phyloP scores from a whole-genome alignment of 1,139 yeast species.

The Saccharomyces hybrid region DNA sequence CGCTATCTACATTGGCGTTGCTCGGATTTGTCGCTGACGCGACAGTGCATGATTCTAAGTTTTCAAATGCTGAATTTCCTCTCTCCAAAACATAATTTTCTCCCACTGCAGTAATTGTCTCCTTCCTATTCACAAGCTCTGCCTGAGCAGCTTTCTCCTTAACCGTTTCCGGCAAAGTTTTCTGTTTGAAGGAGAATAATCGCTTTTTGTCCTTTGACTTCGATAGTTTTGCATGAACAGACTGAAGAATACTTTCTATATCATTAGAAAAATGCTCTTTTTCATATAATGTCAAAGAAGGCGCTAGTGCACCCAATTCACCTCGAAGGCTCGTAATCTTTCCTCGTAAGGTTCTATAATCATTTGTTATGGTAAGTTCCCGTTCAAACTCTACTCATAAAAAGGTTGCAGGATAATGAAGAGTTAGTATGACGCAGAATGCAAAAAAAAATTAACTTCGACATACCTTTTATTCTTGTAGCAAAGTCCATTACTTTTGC shows the following conservation, averaged over 20 bases:
- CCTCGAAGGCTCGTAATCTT: slow-evolving; percentile 10
- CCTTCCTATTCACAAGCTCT: neutral
- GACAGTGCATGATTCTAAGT: neutral
- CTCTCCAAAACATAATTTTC: neutral
- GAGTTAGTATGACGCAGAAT: neutral
- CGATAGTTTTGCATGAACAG: slow-evolving; percentile 6
- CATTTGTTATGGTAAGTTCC: slow-evolving; percentile 6
- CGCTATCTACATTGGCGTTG: slow-evolving; percentile 2
- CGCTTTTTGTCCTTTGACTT: neutral
- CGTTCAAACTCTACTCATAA: neutral
- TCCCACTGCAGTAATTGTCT: neutral
- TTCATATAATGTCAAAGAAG: slow-evolving; percentile 17
- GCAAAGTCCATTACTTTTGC: neutral
- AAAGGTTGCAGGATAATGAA: neutral
- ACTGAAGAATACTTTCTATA: slow-evolving; percentile 13
- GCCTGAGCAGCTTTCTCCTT: neutral
- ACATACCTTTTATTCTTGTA: neutral
- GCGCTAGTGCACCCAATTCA: slow-evolving; percentile 10
- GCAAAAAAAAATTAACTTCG: neutral
- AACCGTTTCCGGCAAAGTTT: neutral
- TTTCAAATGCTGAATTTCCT: neutral
- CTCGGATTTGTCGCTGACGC: neutral
- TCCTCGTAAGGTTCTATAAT: neutral
- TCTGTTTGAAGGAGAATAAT: neutral
- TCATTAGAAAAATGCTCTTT: slow-evolving; percentile 14